phyloP scores from a whole-genome alignment of 768 basidiomycete genomes.

The Kwoniella dejecticola region DNA sequence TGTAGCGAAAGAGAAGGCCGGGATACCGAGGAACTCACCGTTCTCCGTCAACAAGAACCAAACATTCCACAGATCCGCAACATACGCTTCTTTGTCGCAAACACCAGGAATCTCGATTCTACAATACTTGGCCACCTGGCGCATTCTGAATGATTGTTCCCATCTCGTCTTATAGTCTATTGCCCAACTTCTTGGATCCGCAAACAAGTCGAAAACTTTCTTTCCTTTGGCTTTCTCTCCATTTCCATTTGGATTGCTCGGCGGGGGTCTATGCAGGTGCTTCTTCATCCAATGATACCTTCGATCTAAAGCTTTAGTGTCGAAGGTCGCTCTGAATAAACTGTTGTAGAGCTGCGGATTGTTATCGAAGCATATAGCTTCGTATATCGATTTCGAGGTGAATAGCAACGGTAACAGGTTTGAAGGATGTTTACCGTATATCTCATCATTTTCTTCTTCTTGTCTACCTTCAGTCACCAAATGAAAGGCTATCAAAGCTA shows the following conservation, averaged over 20 bases:
- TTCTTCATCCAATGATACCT: slow-evolving; percentile 44
- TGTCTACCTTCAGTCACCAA: slow-evolving; percentile 28
- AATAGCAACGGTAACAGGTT: slow-evolving; percentile 37
- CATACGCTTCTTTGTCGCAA: slow-evolving; percentile 24
- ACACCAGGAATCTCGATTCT: slow-evolving; percentile 26
- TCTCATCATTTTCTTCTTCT: not conserved
- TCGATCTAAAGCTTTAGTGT: slow-evolving; percentile 41
- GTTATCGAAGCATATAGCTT: slow-evolving; percentile 34
- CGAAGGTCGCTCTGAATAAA: slow-evolving; percentile 50
- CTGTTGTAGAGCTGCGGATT: slow-evolving; percentile 47
- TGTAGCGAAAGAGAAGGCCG: not conserved
- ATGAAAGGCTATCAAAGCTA: slow-evolving; percentile 32
- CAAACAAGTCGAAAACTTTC: slow-evolving; percentile 40
- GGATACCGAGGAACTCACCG: slow-evolving; percentile 36
- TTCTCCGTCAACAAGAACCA: slow-evolving; percentile 54
- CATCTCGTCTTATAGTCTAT: slow-evolving; percentile 49
- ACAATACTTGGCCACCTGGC: slow-evolving; percentile 20
- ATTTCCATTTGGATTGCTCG: too few relatives aligned
- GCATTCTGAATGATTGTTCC: slow-evolving; percentile 35
- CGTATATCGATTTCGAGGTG: slow-evolving; percentile 34
- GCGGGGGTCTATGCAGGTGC: slow-evolving; percentile 10
- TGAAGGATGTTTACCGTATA: slow-evolving; percentile 23
- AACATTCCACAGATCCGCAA: slow-evolving; percentile 47
- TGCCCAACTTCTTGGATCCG: slow-evolving; percentile 43
- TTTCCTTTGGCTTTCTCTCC: slow-evolving; percentile 1